Base-by-base conservation (phyloP, 768 basidiomycete species). In the Tricholoma sp. region DNA sequence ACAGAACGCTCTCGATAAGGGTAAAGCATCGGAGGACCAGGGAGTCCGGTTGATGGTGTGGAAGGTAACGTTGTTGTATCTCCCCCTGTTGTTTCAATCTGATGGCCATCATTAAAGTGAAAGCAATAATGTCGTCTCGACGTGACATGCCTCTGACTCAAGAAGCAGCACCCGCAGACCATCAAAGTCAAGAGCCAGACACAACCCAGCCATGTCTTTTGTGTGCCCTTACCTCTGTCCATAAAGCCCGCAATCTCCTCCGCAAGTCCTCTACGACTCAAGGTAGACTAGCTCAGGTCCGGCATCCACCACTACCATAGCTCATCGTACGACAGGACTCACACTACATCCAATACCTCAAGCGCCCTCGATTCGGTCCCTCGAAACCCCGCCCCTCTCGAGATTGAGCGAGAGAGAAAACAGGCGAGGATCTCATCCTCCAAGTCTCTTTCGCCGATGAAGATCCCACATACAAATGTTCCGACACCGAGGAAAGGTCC, bases 371-470 rank as follows among this genome's bases (percentile, higher is more conserved):
- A 62, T 52, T 52, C 61, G 31, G 45, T 43, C 6, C 47, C 27
- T 29, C 65, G 61, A 49, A 64, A 56, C 50, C 57, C 60, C n/a
- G n/a, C n/a, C n/a, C n/a, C n/a, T n/a, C n/a, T n/a, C n/a, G n/a
- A n/a, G n/a, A n/a, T n/a, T n/a, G 4, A 67, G 53, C 66, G 60
- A 4, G 69, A 63, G 27, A 64, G 62, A 39, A 54, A 61, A 56
- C 65, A 61, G 55, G 61, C 63, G 3, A 77, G 66, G 4, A 75
- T 88, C 32, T 84, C 85, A 0, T 89, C 87, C 1, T 89, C 87
- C 6, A 76, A 66, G 21, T 78, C 80, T 2, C 79, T 78, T 4
- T 80, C 80, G 2, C n/a, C n/a, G n/a, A n/a, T n/a, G n/a, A n/a
- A n/a, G n/a, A n/a, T n/a, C n/a, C n/a, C n/a, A n/a, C n/a, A 84